These are phyloP conservation scores for Penicillium dipodomyicola DNA, from an alignment of 495 filamentous ascomycete genomes.

Conservation along the genomic window DNA sequence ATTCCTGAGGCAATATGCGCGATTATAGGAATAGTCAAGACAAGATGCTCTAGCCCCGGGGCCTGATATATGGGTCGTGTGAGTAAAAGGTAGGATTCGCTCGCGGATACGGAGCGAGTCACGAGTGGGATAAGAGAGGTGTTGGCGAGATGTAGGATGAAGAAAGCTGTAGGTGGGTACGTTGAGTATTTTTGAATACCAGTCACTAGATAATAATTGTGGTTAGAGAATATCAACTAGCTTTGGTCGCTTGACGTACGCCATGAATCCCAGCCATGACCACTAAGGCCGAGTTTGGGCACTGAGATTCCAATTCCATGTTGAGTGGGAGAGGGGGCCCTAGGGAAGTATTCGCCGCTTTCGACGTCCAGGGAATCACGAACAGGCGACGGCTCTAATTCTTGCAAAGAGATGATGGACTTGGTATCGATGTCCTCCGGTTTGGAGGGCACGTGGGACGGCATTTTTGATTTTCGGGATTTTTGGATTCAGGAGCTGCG, in stretches of 20 bases:
- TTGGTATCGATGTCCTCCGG: conserved; percentile 37
- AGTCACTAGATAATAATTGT: conserved; percentile 52
- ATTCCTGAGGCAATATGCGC: conserved; percentile 64
- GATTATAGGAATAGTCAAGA: conserved; percentile 46
- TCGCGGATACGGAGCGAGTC: conserved; percentile 51
- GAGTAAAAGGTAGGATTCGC: conserved; percentile 59
- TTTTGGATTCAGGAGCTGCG: not conserved
- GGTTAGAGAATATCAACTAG: conserved; percentile 9
- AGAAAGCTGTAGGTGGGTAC: conserved; percentile 80
- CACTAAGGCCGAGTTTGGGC: conserved; percentile 54
- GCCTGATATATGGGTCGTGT: conserved; percentile 80
- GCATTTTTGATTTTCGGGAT: conserved; percentile 5
- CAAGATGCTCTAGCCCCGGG: conserved; percentile 43
- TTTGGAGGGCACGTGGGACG: conserved; percentile 12
- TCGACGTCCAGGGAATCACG: conserved; percentile 57
- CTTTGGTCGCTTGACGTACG: conserved; percentile 39
- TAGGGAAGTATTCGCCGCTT: conserved; percentile 56
- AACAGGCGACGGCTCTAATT: conserved; percentile 80
- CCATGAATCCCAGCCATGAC: conserved; percentile 59
- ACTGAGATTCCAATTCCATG: conserved; percentile 23
- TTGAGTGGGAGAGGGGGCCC: conserved; percentile 18
- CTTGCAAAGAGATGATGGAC: conserved; percentile 63
- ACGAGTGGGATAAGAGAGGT: conserved; percentile 71
- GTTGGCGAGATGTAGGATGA: conserved; percentile 73
- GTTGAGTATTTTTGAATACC: conserved; percentile 83